A percentile compares a stretch with the other conserved stretches of the same genome.
phyloP scores from a whole-genome alignment of 331 rosid species.

The Rhamnella rubrinervis region DNA sequence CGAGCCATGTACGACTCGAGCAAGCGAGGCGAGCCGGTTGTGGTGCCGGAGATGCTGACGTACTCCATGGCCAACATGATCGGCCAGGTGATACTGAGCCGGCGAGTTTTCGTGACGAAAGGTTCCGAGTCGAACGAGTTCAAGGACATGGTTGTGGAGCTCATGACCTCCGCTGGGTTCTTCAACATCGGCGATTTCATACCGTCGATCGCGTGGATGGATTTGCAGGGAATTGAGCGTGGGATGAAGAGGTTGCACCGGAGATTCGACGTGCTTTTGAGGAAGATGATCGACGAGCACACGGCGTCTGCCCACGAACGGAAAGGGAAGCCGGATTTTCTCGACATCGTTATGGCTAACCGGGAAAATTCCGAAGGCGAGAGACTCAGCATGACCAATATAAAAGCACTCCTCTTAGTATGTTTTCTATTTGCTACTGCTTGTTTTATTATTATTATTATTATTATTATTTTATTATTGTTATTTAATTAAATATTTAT shows the following conservation, averaged over 20 bases:
- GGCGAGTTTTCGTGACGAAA: constrained; percentile 29
- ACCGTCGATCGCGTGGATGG: constrained; percentile 43
- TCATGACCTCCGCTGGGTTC: constrained; percentile 40
- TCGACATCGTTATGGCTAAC: constrained; percentile 34
- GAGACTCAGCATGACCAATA: constrained; percentile 29
- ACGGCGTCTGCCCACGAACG: constrained; percentile 21
- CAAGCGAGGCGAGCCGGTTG: constrained; percentile 22
- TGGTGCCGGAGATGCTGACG: constrained; percentile 30
- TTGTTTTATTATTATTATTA: neutral
- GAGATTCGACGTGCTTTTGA: constrained; percentile 37
- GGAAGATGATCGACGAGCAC: constrained; percentile 37
- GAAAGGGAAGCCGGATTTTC: constrained; percentile 33
- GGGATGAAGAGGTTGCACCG: constrained; percentile 42
- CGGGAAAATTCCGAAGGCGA: constrained; percentile 9
- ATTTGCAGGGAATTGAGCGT: constrained; percentile 44
- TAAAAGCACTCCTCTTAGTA: constrained; percentile 52
- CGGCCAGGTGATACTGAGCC: constrained; percentile 35
- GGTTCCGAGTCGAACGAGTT: constrained; percentile 35
- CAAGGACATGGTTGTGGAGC: constrained; percentile 56
- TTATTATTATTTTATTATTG: neutral
- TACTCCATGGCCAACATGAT: constrained; percentile 49
- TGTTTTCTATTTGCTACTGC: neutral
- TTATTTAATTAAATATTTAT: too few relatives aligned
- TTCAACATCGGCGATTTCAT: constrained; percentile 51
- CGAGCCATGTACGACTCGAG: constrained; percentile 15